Evolutionary conservation across 2,329 filamentous ascomycete species (phyloP).

Genomic region (Botrytis fragariae): DNA sequence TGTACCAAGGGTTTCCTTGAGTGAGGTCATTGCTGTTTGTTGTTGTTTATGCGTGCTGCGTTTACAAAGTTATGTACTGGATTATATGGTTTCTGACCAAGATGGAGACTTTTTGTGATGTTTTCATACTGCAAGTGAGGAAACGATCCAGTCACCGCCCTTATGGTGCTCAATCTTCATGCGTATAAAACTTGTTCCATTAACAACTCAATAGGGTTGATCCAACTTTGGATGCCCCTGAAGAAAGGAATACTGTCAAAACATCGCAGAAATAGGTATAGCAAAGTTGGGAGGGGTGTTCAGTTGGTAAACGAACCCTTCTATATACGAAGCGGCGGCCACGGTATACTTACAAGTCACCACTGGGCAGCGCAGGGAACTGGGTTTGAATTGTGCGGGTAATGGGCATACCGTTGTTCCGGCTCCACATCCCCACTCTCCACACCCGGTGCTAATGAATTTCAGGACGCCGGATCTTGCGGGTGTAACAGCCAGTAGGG

Average conservation of each 20-base stretch:
- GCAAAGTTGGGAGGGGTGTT: not conserved
- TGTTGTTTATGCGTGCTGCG: not conserved
- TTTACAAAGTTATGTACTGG: not conserved
- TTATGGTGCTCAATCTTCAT: not conserved
- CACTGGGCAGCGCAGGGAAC: not conserved
- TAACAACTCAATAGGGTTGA: not conserved
- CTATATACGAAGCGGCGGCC: not conserved
- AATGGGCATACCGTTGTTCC: not conserved
- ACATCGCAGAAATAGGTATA: not conserved
- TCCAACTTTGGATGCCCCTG: not conserved
- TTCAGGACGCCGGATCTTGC: not conserved
- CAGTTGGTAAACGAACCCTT: not conserved
- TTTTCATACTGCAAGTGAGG: not conserved
- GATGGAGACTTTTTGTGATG: not conserved
- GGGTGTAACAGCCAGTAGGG: not conserved
- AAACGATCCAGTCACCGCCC: not conserved
- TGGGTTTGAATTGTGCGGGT: not conserved
- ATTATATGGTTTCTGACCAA: not conserved
- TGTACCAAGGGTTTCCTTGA: not conserved
- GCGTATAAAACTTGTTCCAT: no score
- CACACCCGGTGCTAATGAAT: not conserved
- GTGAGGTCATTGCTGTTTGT: not conserved
- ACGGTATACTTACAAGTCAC: not conserved
- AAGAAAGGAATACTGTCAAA: not conserved
- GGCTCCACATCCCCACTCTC: not conserved